Evolutionary conservation across 352 stramenopile species (phyloP), one percentile per base, ranked within the genome.

Genomic region (Peronosclerospora sorghi): DNA sequence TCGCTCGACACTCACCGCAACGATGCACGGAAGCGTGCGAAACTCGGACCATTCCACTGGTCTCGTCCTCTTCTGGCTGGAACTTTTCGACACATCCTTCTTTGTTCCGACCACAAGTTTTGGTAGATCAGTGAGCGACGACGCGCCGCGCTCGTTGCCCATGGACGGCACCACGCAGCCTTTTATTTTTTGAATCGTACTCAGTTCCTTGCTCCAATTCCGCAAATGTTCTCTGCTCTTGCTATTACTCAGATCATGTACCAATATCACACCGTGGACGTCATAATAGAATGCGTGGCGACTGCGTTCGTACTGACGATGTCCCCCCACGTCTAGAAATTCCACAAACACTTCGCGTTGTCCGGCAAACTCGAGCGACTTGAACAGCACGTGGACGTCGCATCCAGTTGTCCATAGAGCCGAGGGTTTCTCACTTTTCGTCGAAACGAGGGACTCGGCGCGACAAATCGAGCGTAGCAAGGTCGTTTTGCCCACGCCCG

Each of bases 81-180:
- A 17, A 5, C 59, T 56, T 0, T 42, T 29, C 4, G 41, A 32
- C 14, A 85, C 34, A 44, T 93, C 80, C 27, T 65, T 68, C 54
- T 93, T 93, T 56, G 76, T 90, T 32, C 77, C 80, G n/a, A 93
- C 44, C 18, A 93, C 58, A 5, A 93, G 62, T 49, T 86, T 86
- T 8, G 80, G 80, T 35, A 93, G 47, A 1, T 41, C 45, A 2
- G 45, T 20, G 32, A 86, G 58, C 46, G 71, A 62, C 17, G 69
- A 45, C 20, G 63, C 66, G 17, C 74, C 64, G 30, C 44, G 45
- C 6, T 42, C 44, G 9, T 53, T 48, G 18, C 59, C 37, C 8
- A 45, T 61, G 0, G 57, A 46, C 1, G 73, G 54, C 23, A 86
- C 32, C 12, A 87, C 73, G 17, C 68, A 73, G 3, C 72, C 75